Conservation (phyloP, 768 basidiomycete genomes). For the Boletales sp. region DNA sequence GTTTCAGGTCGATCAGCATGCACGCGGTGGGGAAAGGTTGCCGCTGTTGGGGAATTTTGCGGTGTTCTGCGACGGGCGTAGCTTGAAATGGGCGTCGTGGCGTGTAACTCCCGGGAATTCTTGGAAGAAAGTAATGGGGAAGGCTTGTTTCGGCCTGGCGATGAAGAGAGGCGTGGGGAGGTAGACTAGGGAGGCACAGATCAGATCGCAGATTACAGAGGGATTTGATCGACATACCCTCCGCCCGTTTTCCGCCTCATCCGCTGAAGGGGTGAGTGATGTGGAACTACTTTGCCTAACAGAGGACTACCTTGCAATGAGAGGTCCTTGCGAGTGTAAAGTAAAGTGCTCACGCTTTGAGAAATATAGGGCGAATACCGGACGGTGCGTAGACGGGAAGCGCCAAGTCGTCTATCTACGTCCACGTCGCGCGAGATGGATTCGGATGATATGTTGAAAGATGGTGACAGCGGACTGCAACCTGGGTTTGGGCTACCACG, state of each 20-base stretch:
- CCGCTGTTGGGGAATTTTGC: slow-evolving; percentile 65
- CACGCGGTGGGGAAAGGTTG: slow-evolving; percentile 48
- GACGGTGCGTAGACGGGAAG: slow-evolving; percentile 24
- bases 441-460: slow-evolving; percentile 34
- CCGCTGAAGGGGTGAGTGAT: slow-evolving; percentile 25
- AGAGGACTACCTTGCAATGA: slow-evolving; percentile 30
- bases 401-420: slow-evolving; percentile 24
- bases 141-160: slow-evolving; percentile 42
- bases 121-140: slow-evolving; percentile 45
- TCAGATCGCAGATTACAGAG: slow-evolving; percentile 32
- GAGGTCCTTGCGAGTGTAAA: background rate
- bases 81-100: slow-evolving; percentile 73
- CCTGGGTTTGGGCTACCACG: slow-evolving; percentile 35
- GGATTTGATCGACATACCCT: slow-evolving; percentile 34
- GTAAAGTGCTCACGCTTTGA: slow-evolving; percentile 20
- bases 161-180: slow-evolving; percentile 38
- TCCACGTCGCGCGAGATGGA: slow-evolving; percentile 28
- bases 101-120: slow-evolving; percentile 53
- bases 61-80: slow-evolving; percentile 80
- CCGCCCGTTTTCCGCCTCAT: slow-evolving; percentile 24
- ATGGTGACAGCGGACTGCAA: slow-evolving; percentile 29
- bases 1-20: slow-evolving; percentile 30
- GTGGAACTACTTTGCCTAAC: slow-evolving; percentile 46
- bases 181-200: slow-evolving; percentile 23
- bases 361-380: slow-evolving; percentile 31